Percentiles rank a stretch among this genome's conserved stretches.
Conservation (phyloP, 192 early-diverging fungal genomes). For the Spizellomyces sp. region DNA sequence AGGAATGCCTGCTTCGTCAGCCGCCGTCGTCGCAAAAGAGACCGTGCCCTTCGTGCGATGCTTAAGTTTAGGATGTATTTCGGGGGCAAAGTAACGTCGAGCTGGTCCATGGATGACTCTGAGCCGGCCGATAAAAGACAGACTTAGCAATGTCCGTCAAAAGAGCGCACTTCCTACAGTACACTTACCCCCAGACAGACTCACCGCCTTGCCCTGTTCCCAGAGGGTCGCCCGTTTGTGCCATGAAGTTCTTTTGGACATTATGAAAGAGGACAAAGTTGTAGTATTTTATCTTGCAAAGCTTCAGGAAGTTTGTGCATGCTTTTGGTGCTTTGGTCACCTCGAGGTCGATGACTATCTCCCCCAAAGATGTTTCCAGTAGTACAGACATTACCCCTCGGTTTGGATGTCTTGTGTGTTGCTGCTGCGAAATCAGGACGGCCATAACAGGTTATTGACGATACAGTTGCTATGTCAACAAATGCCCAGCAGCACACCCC, state of each 20-base stretch:
- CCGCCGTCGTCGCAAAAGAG: constrained; percentile 64
- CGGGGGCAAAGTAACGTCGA: constrained; percentile 73
- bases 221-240: constrained; percentile 74
- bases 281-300: constrained; percentile 88
- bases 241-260: constrained; percentile 79
- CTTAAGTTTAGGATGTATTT: constrained; percentile 79
- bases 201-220: constrained; percentile 73
- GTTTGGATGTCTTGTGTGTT: background rate
- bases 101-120: constrained; percentile 57
- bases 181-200: constrained; percentile 64
- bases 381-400: constrained; percentile 64
- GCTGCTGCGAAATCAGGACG: too few relatives aligned
- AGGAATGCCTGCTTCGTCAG: constrained; percentile 33
- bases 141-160: constrained; percentile 14
- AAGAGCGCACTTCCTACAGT: background rate
- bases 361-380: constrained; percentile 87
- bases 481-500: too few relatives aligned
- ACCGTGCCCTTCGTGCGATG: constrained; percentile 75
- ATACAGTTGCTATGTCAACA: too few relatives aligned
- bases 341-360: constrained; percentile 87
- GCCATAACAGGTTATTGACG: too few relatives aligned
- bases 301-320: constrained; percentile 80
- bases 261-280: constrained; percentile 83
- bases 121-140: background rate
- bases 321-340: constrained; percentile 70